A percentile compares a stretch with the other conserved stretches of the same genome.
phyloP scores from a whole-genome alignment of 768 basidiomycete genomes.

The Pleurotus tuoliensis region DNA sequence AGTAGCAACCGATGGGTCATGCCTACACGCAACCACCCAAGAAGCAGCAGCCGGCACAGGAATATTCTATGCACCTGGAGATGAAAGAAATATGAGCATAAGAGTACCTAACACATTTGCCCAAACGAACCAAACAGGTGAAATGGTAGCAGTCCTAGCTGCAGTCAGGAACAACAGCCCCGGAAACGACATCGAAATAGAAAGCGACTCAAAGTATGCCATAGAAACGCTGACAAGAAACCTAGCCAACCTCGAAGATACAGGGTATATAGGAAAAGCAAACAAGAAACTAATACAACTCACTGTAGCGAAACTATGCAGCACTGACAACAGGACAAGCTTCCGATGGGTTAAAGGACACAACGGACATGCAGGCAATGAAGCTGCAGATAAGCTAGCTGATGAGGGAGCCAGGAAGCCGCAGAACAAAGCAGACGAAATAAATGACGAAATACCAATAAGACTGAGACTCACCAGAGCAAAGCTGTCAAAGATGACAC shows the following conservation, averaged over 20 bases:
- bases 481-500: slow-evolving; percentile 13
- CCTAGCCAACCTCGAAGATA: slow-evolving; percentile 19
- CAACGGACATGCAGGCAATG: slow-evolving; percentile 14
- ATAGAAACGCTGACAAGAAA: slow-evolving; percentile 18
- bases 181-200: too few relatives aligned
- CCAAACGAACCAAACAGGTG: slow-evolving; percentile 18
- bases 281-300: slow-evolving; percentile 14
- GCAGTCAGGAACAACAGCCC: background rate
- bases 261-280: slow-evolving; percentile 16
- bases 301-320: slow-evolving; percentile 7
- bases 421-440: background rate
- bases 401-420: slow-evolving; percentile 11
- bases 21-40: background rate
- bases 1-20: background rate
- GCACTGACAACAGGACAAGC: slow-evolving; percentile 9
- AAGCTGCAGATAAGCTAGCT: slow-evolving; percentile 18
- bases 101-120: slow-evolving; percentile 7
- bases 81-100: slow-evolving; percentile 14
- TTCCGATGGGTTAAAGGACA: slow-evolving; percentile 24
- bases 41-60: background rate
- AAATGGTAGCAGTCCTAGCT: slow-evolving; percentile 10
- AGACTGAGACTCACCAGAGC: slow-evolving; percentile 9
- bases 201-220: slow-evolving; percentile 11
- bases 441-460: background rate
- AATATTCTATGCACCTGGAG: background rate